These are phyloP conservation scores for Cystobasidium sp. DNA, from an alignment of 1,284 basidiomycete species.

Conservation along the genomic window DNA sequence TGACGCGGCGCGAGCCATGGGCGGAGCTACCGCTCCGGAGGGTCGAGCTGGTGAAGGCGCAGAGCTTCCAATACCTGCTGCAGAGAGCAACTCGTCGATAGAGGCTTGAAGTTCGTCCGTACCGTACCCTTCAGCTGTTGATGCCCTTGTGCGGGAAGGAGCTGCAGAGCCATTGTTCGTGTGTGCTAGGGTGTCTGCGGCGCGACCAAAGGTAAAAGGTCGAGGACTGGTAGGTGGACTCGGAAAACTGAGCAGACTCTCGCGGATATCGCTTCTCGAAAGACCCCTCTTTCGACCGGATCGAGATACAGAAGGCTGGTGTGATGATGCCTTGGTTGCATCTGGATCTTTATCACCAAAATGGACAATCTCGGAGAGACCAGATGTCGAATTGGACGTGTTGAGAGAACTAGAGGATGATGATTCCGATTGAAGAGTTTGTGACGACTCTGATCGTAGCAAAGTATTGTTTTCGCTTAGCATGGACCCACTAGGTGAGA, in stretches of 20 bases:
- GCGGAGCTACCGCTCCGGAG: background rate
- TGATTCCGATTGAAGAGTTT: constrained; percentile 27
- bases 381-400: constrained; percentile 6
- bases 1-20: background rate
- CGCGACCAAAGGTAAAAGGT: background rate
- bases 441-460: constrained; percentile 6
- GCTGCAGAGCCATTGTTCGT: background rate
- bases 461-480: constrained; percentile 1
- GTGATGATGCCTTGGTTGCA: background rate
- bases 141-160: background rate
- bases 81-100: constrained; percentile 3
- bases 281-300: background rate
- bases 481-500: background rate
- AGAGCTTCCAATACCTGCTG: background rate
- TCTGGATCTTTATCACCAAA: background rate
- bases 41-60: background rate
- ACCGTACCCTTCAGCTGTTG: background rate
- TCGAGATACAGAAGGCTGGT: background rate
- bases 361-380: constrained; percentile 7
- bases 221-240: constrained; percentile 37
- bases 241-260: constrained; percentile 33
- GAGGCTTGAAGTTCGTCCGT: constrained; percentile 5
- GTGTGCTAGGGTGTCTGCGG: background rate
- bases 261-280: constrained; percentile 20
- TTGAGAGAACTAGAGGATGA: constrained; percentile 11